Base-by-base conservation (phyloP, 2,329 filamentous ascomycete genomes). In the Colletotrichum lentis region DNA sequence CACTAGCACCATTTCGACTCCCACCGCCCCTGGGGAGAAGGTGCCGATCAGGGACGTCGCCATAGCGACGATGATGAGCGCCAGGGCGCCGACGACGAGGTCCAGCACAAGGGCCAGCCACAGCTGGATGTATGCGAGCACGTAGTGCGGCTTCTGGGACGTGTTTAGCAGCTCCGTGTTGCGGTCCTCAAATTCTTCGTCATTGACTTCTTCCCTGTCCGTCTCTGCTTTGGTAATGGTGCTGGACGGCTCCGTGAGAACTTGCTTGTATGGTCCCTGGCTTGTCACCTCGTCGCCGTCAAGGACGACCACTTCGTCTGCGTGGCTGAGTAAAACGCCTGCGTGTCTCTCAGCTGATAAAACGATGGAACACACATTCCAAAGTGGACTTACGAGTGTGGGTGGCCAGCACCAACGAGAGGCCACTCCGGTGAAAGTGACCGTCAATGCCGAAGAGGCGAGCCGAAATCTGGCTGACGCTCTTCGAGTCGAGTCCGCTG, bases 21-120 rank as follows among this genome's bases (percentile, higher is more conserved):
- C 79, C 3, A 77, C 73, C 2, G 76, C 72, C 2, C 78, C 77
- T 18, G 73, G 69, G 12, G 70, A 74, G 4, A 76, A 73, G 0
- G 69, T 69, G 1, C 67, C 68, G 0, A 69, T 54, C 18, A 75
- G 64, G 14, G 69, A 62, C 1, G 84, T 79, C 1, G 82, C 79
- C 3, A 86, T 80, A 74, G 81, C 74, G 3, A 88, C 62, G 7
- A 65, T 49, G 1, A 65, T 65, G 16, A 84, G 76, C 0, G 82
- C 82, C 35, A 87, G 76, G 2, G 75, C 79, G 0, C 84, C 83
- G 2, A 86, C 83, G 1, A 86, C 76, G 39, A 87, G 73, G 61
- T 86, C 80, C 0, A 88, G 74, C 1, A 83, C 70, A 1, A 84
- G 75, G 0, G 84, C 83, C 22, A 88, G 75, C 83, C 83, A 86